Conservation (phyloP, 2,329 filamentous ascomycete genomes). For the Ascochyta clinopodiicola region DNA sequence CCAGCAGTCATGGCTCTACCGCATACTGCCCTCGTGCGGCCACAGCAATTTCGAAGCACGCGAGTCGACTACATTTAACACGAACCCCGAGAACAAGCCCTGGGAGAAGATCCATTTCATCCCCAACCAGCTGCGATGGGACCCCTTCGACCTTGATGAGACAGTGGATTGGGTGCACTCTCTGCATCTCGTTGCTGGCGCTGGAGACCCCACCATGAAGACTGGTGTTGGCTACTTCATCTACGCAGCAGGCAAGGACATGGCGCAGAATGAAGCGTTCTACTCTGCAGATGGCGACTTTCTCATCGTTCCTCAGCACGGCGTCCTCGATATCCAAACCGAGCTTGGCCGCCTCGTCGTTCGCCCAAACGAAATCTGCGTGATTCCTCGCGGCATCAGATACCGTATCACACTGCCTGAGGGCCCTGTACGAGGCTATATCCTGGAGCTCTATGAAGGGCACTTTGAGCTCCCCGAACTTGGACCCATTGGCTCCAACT, state of each 20-base stretch:
- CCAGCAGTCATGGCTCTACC: conserved; percentile 66
- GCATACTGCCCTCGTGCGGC: conserved; percentile 64
- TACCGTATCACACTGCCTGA: conserved; percentile 67
- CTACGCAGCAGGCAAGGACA: conserved; percentile 78
- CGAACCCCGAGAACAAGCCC: conserved; percentile 57
- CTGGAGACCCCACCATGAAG: conserved; percentile 81
- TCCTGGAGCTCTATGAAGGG: conserved; percentile 70
- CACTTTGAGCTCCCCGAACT: conserved; percentile 72
- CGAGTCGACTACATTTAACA: conserved; percentile 58
- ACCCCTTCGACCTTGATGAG: conserved; percentile 76
- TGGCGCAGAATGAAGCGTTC: conserved; percentile 76
- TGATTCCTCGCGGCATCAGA: conserved; percentile 71
- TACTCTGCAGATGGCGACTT: conserved; percentile 80
- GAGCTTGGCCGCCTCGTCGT: conserved; percentile 70
- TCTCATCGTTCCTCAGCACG: conserved; percentile 70
- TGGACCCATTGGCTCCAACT: conserved; percentile 70
- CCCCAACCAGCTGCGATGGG: conserved; percentile 83
- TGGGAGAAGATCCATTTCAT: conserved; percentile 72
- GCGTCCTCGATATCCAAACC: conserved; percentile 70
- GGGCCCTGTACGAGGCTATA: conserved; percentile 68
- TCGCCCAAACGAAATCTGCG: conserved; percentile 70
- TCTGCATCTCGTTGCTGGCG: conserved; percentile 75
- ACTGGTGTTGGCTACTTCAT: conserved; percentile 80
- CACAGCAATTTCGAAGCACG: conserved; percentile 61
- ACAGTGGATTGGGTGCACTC: conserved; percentile 72